Conservation (phyloP, 371 early-diverging fungal genomes). For the Phascolomyces articulosus region DNA sequence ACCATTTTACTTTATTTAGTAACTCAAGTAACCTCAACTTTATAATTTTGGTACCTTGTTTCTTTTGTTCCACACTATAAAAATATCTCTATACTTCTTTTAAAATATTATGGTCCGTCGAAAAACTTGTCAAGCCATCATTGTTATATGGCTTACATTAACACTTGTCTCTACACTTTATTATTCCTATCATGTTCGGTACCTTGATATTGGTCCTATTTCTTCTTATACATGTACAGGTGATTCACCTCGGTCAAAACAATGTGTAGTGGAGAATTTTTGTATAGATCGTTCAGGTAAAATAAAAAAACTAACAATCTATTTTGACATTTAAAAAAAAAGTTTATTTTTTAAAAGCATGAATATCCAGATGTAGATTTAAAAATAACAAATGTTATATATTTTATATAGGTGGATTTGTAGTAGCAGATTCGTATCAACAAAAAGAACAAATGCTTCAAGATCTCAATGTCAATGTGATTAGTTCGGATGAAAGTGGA, state of each 20-base stretch:
- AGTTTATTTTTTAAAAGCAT: no score
- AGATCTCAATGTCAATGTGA: constrained; percentile 40
- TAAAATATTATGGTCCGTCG: constrained; percentile 3
- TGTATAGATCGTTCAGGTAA: constrained; percentile 24
- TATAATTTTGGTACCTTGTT: neutral
- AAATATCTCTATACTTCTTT: no score
- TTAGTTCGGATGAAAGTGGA: constrained; percentile 28
- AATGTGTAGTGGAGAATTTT: constrained; percentile 32
- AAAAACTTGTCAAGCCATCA: neutral
- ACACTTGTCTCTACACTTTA: neutral
- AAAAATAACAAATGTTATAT: neutral
- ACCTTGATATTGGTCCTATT: neutral
- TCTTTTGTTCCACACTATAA: no score
- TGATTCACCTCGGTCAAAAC: constrained; percentile 11
- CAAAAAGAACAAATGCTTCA: neutral
- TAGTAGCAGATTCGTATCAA: neutral
- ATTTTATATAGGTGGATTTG: constrained; percentile 9
- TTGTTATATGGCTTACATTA: constrained; percentile 1
- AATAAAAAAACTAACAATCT: neutral
- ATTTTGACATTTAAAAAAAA: no score
- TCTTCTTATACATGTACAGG: constrained; percentile 31
- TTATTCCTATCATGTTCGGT: neutral
- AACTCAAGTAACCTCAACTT: constrained; percentile 1
- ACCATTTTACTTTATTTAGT: neutral
- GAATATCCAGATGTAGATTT: no score